Conservation (phyloP, 1,139 yeast genomes). For the Taphrina flavorubra region DNA sequence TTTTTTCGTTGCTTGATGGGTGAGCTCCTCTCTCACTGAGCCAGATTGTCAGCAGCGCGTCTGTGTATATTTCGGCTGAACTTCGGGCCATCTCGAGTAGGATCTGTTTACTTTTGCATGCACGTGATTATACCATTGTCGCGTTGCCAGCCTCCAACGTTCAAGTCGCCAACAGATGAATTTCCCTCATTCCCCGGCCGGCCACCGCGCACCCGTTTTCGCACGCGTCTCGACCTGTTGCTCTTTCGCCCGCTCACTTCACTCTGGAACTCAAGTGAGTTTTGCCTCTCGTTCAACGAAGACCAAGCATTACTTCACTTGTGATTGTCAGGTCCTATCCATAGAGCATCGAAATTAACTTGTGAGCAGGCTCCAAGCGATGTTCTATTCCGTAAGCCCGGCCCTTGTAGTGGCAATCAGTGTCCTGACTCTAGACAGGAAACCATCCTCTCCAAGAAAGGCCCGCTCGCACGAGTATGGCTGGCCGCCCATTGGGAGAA, state of each 20-base stretch:
- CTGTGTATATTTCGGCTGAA: background rate
- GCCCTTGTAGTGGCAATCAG: background rate
- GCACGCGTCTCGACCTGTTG: slow-evolving; percentile 8
- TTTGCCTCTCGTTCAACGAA: no score
- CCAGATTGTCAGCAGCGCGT: background rate
- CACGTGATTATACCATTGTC: slow-evolving; percentile 1
- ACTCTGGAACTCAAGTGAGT: no score
- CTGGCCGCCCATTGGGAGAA: slow-evolving; percentile 87
- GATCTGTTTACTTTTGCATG: background rate
- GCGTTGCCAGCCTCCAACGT: background rate
- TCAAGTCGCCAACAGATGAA: slow-evolving; percentile 14
- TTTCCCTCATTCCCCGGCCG: background rate
- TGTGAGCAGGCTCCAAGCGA: slow-evolving; percentile 22
- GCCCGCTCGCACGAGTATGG: slow-evolving; percentile 92
- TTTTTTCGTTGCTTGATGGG: background rate
- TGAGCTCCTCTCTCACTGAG: background rate
- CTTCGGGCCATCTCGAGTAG: background rate
- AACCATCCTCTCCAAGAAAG: slow-evolving; percentile 53
- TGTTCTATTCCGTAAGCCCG: slow-evolving; percentile 24
- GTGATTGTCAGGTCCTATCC: no score
- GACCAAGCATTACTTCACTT: no score
- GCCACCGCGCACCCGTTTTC: background rate
- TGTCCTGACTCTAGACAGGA: slow-evolving; percentile 46
- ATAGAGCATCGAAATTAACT: background rate
- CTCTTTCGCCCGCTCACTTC: background rate